Base-by-base conservation (phyloP, 441 rosid genomes). In the Omphalea diandra region DNA sequence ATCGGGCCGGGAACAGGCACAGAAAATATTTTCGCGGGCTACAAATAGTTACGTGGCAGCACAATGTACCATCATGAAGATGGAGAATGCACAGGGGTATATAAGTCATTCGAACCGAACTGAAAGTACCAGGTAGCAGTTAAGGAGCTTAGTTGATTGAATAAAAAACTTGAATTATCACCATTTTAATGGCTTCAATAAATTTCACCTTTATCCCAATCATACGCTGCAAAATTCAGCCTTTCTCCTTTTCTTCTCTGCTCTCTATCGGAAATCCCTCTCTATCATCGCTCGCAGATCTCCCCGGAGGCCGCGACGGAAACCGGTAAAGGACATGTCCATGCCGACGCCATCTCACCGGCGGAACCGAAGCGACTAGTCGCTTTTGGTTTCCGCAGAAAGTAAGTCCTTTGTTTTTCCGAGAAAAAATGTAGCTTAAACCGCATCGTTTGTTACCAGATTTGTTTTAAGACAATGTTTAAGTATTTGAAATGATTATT, bases 351-450 rank as follows among this genome's bases (percentile, higher is more conserved):
- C 83, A 33, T 79, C 90, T 60, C 82, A 73, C 72, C 75, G 84
- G 35, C 81, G 83, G 5, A 86, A 89, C 47, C 71, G 77, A 61
- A 83, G 79, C 67, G 82, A 86, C 49, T 81, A 74, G 14, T 71
- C 79, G 27, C 77, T 83, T 76, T 47, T 82, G 50, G 83, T 79
- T 81, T 72, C 92, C 56, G 70, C 75, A 75, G 76, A 60, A 4
- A 78, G 97, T 88, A 68, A 69, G 78, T 67, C 47, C 20, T 17
- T 68, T 18, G 14, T 53, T 40, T 27, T 35, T 36, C 41, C n/a
- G n/a, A 18, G 17, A 6, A 27, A 9, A 46, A 61, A 40, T 54
- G 35, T 27, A 26, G 3, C n/a, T 26, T 11, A 50, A 50, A 12
- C 20, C 27, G 8, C 12, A 20, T 10, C 22, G 26, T 20, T 50